Evolutionary conservation across 176 grass and related monocot species (phyloP).

Genomic region (Hordeum marinum): DNA sequence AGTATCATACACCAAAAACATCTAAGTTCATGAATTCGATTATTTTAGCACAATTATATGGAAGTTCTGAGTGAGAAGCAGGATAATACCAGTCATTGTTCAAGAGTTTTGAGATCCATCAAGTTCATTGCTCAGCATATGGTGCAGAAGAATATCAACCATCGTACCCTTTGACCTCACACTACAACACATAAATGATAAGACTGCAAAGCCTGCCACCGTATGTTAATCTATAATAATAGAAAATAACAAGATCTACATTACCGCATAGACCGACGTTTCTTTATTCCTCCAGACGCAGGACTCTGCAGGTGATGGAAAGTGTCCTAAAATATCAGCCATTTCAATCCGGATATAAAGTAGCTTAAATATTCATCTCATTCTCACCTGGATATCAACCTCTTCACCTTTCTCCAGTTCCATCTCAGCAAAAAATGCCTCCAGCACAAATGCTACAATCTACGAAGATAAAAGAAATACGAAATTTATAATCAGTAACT

Average conservation of each 20-base stretch:
- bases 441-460: conserved; percentile 96
- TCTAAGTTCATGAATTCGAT: not conserved
- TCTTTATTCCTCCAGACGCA: conserved; percentile 27
- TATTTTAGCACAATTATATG: not conserved
- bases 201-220: conserved; percentile 1
- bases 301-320: conserved; percentile 15
- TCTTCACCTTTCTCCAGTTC: conserved; percentile 72
- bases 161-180: conserved; percentile 56
- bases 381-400: conserved; percentile 48
- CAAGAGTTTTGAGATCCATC: conserved; percentile 43
- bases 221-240: not conserved
- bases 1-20: not conserved
- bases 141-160: conserved; percentile 92
- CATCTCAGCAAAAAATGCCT: conserved; percentile 99
- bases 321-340: conserved; percentile 1
- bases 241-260: conserved; percentile 26
- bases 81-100: conserved; percentile 35
- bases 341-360: not conserved
- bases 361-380: conserved; percentile 23
- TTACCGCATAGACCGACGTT: conserved; percentile 44
- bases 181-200: conserved; percentile 31
- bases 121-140: conserved; percentile 83
- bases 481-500: conserved; percentile 4
- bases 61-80: not conserved
- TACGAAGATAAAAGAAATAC: conserved; percentile 27